Conservation (phyloP, 768 basidiomycete species). For the Antrodiella citrinella region DNA sequence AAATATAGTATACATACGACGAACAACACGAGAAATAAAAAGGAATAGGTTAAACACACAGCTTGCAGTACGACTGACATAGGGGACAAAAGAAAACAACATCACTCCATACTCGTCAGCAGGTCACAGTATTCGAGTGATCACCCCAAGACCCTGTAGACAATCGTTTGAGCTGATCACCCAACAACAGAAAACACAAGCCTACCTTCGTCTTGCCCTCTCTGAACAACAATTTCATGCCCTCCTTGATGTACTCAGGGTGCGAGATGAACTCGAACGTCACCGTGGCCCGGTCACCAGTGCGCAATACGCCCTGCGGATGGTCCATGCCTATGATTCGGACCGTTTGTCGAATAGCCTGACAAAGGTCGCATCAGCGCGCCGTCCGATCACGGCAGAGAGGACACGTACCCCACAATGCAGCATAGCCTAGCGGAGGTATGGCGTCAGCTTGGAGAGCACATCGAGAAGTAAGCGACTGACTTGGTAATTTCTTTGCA, state of each 20-base stretch:
- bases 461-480: constrained; percentile 10
- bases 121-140: constrained; percentile 54
- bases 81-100: not conserved
- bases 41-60: no score
- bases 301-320: constrained; percentile 81
- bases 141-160: constrained; percentile 64
- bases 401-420: constrained; percentile 68
- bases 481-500: constrained; percentile 89
- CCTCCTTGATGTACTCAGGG: constrained; percentile 87
- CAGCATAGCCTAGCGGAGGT: constrained; percentile 62
- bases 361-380: constrained; percentile 5
- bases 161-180: no score
- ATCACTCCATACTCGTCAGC: not conserved
- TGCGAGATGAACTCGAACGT: constrained; percentile 90
- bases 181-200: no score
- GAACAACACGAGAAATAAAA: no score
- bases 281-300: constrained; percentile 93
- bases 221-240: constrained; percentile 88
- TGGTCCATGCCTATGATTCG: constrained; percentile 88
- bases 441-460: not conserved
- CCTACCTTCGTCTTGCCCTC: constrained; percentile 93
- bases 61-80: no score
- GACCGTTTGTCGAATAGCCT: constrained; percentile 90
- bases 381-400: no score
- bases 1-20: no score